These are phyloP conservation scores for Komagataella pseudopastoris DNA, from an alignment of 805 yeast species.

Conservation along the genomic window DNA sequence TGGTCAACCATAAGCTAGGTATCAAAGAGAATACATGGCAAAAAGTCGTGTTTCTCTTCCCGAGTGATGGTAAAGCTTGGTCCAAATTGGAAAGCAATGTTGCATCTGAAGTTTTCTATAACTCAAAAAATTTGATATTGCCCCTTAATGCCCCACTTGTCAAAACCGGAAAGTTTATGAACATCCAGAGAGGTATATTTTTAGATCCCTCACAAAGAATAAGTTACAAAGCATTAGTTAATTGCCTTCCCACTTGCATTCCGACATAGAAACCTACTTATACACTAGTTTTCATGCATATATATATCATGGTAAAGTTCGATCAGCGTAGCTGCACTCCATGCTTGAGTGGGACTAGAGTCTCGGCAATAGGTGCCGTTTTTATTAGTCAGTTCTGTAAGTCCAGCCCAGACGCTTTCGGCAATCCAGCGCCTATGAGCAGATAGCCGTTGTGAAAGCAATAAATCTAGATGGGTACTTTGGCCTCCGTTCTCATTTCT, in stretches of 20 bases:
- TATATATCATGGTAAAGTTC: slow-evolving; percentile 68
- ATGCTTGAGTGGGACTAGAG: slow-evolving; percentile 93
- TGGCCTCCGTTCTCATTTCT: slow-evolving; percentile 21
- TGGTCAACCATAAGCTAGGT: slow-evolving; percentile 30
- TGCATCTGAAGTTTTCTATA: slow-evolving; percentile 47
- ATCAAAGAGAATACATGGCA: slow-evolving; percentile 19
- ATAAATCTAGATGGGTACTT: slow-evolving; percentile 39
- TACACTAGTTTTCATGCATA: not conserved
- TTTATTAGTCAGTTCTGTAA: slow-evolving; percentile 84
- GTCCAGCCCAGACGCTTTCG: slow-evolving; percentile 84
- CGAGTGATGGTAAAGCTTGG: slow-evolving; percentile 63
- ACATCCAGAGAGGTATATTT: slow-evolving; percentile 56
- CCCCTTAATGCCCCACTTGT: slow-evolving; percentile 36
- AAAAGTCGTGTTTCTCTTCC: slow-evolving; percentile 61
- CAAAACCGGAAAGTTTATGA: slow-evolving; percentile 31
- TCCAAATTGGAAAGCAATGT: slow-evolving; percentile 37
- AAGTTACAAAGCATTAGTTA: not conserved
- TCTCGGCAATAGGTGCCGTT: slow-evolving; percentile 73
- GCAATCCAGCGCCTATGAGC: slow-evolving; percentile 59
- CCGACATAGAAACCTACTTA: not conserved
- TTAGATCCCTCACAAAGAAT: slow-evolving; percentile 30
- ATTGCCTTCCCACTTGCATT: not conserved
- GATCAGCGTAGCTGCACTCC: slow-evolving; percentile 82
- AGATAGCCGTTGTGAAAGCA: slow-evolving; percentile 43
- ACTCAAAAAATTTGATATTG: slow-evolving; percentile 33